Percentiles rank a stretch among this genome's conserved stretches.
Evolutionary conservation across 2,329 filamentous ascomycete genomes (phyloP).

Genomic region (Colletotrichum australisinense): DNA sequence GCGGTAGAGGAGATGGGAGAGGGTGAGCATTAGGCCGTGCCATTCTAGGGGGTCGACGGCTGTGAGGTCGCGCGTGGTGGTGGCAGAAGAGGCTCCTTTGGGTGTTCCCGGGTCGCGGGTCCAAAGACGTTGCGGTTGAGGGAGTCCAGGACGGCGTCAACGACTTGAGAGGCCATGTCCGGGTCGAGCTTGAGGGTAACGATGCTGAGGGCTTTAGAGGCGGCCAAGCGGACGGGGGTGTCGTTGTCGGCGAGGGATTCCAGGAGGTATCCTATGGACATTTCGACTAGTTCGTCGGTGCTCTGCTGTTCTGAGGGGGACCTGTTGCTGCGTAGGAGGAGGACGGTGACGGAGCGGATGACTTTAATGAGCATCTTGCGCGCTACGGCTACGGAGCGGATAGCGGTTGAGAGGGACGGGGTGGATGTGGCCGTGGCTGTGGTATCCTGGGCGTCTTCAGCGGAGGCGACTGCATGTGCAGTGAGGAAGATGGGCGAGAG

Average conservation of each 20-base stretch:
- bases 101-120: constrained; percentile 49
- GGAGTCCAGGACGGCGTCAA: constrained; percentile 85
- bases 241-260: constrained; percentile 86
- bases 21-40: constrained; percentile 91
- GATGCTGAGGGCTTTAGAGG: constrained; percentile 92
- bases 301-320: constrained; percentile 51
- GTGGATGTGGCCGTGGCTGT: too few species aligned
- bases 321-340: constrained; percentile 65
- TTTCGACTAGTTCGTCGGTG: constrained; percentile 75
- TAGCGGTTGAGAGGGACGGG: constrained; percentile 56
- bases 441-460: constrained; percentile 51
- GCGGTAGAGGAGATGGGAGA: constrained; percentile 88
- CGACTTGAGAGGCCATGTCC: constrained; percentile 86
- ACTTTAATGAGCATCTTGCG: constrained; percentile 88
- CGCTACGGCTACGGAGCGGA: constrained; percentile 80
- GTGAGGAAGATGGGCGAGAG: constrained; percentile 74
- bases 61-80: constrained; percentile 68
- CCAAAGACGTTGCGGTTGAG: constrained; percentile 68
- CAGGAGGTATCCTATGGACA: constrained; percentile 84
- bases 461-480: constrained; percentile 68
- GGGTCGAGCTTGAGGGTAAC: constrained; percentile 83
- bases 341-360: constrained; percentile 77
- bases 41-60: constrained; percentile 86
- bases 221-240: constrained; percentile 88
- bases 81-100: constrained; percentile 20